Evolutionary conservation across 345 rosid species (phyloP).

Genomic region (Pugionium cornutum): DNA sequence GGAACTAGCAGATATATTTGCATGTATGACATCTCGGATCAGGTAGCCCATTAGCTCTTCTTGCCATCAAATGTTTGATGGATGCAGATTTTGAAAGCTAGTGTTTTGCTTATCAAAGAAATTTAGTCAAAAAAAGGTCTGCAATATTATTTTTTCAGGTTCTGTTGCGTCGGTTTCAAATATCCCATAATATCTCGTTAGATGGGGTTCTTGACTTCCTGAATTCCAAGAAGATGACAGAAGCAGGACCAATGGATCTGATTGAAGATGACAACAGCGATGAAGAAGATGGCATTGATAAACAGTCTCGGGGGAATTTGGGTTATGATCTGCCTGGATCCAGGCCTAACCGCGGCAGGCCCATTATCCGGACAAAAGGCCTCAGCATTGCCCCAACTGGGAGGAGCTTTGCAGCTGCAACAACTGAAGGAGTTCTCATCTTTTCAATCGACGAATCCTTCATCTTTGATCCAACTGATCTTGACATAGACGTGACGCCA

Average conservation of each 20-base stretch:
- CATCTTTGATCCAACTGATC: constrained; percentile 96
- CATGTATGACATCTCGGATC: constrained; percentile 95
- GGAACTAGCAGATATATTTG: constrained; percentile 96
- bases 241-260: constrained; percentile 91
- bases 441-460: constrained; percentile 87
- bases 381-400: constrained; percentile 95
- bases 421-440: constrained; percentile 94
- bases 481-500: constrained; percentile 95
- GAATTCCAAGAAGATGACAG: constrained; percentile 94
- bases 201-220: constrained; percentile 96
- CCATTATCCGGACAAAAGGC: constrained; percentile 74
- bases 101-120: constrained; percentile 12
- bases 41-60: constrained; percentile 53
- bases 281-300: constrained; percentile 79
- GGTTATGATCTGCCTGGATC: constrained; percentile 91
- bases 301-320: constrained; percentile 69
- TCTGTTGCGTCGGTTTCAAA: constrained; percentile 77
- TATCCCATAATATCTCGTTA: constrained; percentile 77
- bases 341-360: constrained; percentile 77
- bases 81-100: constrained; percentile 23
- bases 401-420: constrained; percentile 85
- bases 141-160: constrained; percentile 50
- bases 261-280: constrained; percentile 84
- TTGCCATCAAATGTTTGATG: background rate
- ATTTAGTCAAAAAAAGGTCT: constrained; percentile 14